phyloP scores from a whole-genome alignment of 139 green algal genomes.

The Tetradesmus lagerheimii region DNA sequence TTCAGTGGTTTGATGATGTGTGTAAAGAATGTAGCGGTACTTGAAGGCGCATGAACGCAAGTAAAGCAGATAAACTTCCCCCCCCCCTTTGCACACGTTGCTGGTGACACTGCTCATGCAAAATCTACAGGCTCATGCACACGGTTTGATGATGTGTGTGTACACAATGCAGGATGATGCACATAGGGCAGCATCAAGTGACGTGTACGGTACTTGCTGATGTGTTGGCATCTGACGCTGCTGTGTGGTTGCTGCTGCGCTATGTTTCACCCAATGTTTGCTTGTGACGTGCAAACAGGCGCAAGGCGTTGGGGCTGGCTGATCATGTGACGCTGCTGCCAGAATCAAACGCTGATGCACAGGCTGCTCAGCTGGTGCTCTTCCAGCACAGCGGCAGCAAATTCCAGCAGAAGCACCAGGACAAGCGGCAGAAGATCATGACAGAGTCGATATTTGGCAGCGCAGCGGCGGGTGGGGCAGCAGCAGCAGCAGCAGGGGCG shows the following conservation, averaged over 20 bases:
- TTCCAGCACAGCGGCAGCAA: conserved; percentile 52
- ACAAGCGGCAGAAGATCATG: conserved; percentile 43
- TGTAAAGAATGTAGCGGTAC: too few species aligned
- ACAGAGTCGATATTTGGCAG: conserved; percentile 51
- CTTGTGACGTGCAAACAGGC: conserved; percentile 28
- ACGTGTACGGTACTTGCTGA: not conserved
- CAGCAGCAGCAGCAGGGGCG: not conserved
- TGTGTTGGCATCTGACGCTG: too few species aligned
- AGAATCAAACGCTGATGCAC: conserved; percentile 57
- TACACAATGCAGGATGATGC: not conserved
- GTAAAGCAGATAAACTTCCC: too few species aligned
- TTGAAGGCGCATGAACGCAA: too few species aligned
- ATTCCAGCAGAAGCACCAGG: conserved; percentile 49
- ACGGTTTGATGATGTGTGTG: too few species aligned
- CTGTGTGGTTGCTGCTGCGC: not conserved
- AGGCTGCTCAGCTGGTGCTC: conserved; percentile 52
- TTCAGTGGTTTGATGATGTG: too few species aligned
- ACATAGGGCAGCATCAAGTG: not conserved
- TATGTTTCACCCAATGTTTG: not conserved
- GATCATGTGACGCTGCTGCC: conserved; percentile 75
- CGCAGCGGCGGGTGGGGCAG: not conserved
- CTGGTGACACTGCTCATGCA: too few species aligned
- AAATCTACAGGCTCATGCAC: too few species aligned
- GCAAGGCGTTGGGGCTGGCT: conserved; percentile 70
- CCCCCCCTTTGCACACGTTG: too few species aligned